Conservation (phyloP, 805 yeast genomes). For the Lipomyces sp. region DNA sequence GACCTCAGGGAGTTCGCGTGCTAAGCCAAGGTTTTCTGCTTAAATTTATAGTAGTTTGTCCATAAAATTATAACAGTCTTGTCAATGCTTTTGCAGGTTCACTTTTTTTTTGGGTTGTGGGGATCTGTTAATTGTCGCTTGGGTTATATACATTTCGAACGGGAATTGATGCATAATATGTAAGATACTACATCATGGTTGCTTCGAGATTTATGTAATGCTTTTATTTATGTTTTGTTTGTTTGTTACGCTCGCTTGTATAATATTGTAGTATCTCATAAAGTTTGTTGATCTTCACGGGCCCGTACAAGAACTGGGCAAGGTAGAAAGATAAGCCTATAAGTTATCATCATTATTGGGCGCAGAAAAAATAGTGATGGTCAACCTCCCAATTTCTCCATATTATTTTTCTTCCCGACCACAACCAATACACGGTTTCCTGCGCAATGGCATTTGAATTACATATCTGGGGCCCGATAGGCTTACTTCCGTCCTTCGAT, state of each 20-base stretch:
- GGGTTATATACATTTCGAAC: neutral
- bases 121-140: neutral
- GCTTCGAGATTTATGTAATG: neutral
- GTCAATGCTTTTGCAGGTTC: neutral
- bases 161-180: neutral
- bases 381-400: too few relatives aligned
- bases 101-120: neutral
- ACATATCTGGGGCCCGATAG: conserved; percentile 39
- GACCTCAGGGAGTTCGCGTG: conserved; percentile 37
- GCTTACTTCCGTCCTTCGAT: conserved; percentile 38
- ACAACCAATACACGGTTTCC: neutral
- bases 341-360: too few relatives aligned
- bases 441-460: conserved; percentile 24
- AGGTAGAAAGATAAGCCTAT: too few relatives aligned
- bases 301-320: neutral
- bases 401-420: neutral
- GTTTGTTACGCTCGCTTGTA: neutral
- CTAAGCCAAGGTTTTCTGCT: conserved; percentile 25
- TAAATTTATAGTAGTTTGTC: neutral
- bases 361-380: too few relatives aligned
- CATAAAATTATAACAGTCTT: neutral
- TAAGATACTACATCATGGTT: neutral
- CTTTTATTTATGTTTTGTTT: neutral
- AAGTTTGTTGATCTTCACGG: neutral
- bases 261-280: neutral